Base-by-base conservation (phyloP, 1,284 basidiomycete genomes). In the Apiotrichum gamsii region DNA sequence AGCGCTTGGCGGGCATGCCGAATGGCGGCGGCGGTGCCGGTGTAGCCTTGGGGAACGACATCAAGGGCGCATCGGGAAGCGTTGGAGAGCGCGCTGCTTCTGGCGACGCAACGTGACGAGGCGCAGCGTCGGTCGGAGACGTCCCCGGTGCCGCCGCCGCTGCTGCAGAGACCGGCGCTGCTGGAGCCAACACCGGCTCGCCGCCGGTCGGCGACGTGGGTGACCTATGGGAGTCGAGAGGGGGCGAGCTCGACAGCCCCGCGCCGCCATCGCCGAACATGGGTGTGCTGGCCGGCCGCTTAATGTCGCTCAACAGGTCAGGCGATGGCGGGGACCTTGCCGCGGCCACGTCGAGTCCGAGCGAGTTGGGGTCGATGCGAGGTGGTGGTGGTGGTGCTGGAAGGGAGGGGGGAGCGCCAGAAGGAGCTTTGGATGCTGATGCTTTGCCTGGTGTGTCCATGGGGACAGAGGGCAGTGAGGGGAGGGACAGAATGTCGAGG, bases 281-380 rank as follows among this genome's bases (percentile, higher is more conserved):
- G 10, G 59, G 57, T 25, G 56, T 52, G 48, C 61, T 63, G 4
- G 61, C 57, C 2, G 60, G 60, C 18, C 61, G 47, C 35, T 56
- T 48, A 19, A 56, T 28, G 15, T 52, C 47, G 8, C 21, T n/a
- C 9, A 50, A 38, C n/a, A 56, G 40, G 28, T 60, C 61, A 11
- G 61, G 51, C 23, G 47, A 51, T 2, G 61, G 56, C 13, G 52
- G 51, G 1, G n/a, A n/a, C n/a, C n/a, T n/a, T n/a, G n/a, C n/a
- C n/a, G n/a, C n/a, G n/a, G n/a, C n/a, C n/a, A n/a, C n/a, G n/a
- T n/a, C n/a, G n/a, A n/a, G n/a, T n/a, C n/a, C n/a, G n/a, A n/a
- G n/a, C n/a, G n/a, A n/a, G 61, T 59, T 3, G 56, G 57, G 3
- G n/a, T 21, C 13, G 21, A 15, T 19, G 48, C 33, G 20, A 18